Evolutionary conservation across 1,284 basidiomycete species (phyloP).

Genomic region (Ganoderma boninense): DNA sequence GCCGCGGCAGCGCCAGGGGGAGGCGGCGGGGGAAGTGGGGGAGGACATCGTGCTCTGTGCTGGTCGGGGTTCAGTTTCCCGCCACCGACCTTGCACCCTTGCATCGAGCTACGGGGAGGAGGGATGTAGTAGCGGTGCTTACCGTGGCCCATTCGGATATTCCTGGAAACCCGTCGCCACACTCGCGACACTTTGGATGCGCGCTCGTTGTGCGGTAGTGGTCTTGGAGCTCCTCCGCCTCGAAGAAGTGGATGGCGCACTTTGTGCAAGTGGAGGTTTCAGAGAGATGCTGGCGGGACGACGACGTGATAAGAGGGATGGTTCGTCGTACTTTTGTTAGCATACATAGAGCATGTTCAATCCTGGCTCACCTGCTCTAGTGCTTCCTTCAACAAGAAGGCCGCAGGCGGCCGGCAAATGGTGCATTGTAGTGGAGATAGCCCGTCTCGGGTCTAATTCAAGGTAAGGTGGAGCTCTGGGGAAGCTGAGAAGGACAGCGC

Average conservation of each 20-base stretch:
- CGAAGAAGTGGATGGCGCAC: not conserved
- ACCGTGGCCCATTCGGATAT: constrained; percentile 9
- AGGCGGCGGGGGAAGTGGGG: not conserved
- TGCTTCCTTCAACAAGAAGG: not conserved
- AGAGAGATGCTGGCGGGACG: not conserved
- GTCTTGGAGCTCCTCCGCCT: constrained; percentile 5
- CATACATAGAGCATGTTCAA: not conserved
- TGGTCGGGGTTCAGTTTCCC: not conserved
- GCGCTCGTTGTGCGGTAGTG: constrained; percentile 20
- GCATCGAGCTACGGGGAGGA: no score
- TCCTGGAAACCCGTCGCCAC: constrained; percentile 9
- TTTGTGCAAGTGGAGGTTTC: not conserved
- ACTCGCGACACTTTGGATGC: constrained; percentile 15
- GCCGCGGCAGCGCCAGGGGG: no score
- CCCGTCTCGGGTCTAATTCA: not conserved
- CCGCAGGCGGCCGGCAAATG: not conserved
- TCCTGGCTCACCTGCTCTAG: not conserved
- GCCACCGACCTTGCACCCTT: not conserved
- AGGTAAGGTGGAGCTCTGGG: not conserved
- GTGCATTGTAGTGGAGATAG: not conserved
- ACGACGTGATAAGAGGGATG: not conserved
- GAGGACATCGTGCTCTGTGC: constrained; percentile 1
- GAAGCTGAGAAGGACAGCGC: not conserved
- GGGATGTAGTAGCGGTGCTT: not conserved
- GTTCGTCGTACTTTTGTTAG: not conserved